Percentiles rank a stretch among this genome's conserved stretches.
These are phyloP conservation scores for Periconia macrospinosa DNA, from an alignment of 2,329 filamentous ascomycete species.

Conservation along the genomic window DNA sequence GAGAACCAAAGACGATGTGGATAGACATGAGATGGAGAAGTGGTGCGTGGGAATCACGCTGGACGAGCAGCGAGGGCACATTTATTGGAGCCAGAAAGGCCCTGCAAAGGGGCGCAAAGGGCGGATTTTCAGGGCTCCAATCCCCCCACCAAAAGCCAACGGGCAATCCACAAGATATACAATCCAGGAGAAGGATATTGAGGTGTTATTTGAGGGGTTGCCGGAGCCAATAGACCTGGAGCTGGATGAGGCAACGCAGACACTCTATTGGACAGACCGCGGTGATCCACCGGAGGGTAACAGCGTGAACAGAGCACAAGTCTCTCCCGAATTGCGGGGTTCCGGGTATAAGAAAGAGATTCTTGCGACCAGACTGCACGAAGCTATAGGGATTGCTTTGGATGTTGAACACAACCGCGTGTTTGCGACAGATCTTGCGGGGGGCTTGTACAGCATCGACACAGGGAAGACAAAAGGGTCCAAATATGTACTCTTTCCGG, in stretches of 20 bases:
- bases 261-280: constrained; percentile 64
- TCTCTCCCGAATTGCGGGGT: neutral
- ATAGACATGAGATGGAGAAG: constrained; percentile 24
- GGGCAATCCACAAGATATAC: neutral
- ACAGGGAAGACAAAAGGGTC: constrained; percentile 15
- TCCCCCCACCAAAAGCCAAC: constrained; percentile 40
- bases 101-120: constrained; percentile 54
- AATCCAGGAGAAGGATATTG: neutral
- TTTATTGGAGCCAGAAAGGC: constrained; percentile 67
- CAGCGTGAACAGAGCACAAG: constrained; percentile 50
- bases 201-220: constrained; percentile 29
- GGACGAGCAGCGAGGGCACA: constrained; percentile 43
- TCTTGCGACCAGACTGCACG: constrained; percentile 22
- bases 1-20: constrained; percentile 3
- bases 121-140: constrained; percentile 56
- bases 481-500: constrained; percentile 16
- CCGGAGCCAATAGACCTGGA: constrained; percentile 58
- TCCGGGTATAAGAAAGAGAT: constrained; percentile 1
- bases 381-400: constrained; percentile 24
- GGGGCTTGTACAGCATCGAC: constrained; percentile 15
- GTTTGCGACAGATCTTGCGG: constrained; percentile 24
- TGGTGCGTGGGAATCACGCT: constrained; percentile 63
- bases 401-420: constrained; percentile 7
- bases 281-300: constrained; percentile 61
- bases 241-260: constrained; percentile 49